Evolutionary conservation across 805 yeast species (phyloP).

Genomic region (Nakazawaea peltata): DNA sequence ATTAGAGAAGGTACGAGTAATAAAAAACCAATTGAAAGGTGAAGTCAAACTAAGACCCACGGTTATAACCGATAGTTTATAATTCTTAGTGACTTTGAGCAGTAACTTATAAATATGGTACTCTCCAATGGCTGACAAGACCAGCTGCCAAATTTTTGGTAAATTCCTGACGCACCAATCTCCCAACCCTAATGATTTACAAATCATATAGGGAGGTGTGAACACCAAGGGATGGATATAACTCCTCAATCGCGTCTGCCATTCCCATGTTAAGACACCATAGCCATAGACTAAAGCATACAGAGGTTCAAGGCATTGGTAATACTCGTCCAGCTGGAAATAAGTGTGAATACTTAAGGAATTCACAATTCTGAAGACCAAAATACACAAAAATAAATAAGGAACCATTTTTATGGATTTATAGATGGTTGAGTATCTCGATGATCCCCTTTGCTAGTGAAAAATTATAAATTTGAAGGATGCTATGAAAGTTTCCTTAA

Average conservation of each 20-base stretch:
- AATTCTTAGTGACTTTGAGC: constrained; percentile 20
- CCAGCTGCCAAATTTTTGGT: constrained; percentile 67
- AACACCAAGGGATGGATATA: constrained; percentile 75
- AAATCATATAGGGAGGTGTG: constrained; percentile 32
- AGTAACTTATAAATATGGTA: constrained; percentile 41
- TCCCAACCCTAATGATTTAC: constrained; percentile 23
- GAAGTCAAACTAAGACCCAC: constrained; percentile 48
- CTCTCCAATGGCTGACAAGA: constrained; percentile 69
- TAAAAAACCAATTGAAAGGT: constrained; percentile 75
- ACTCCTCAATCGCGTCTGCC: constrained; percentile 70
- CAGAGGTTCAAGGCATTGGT: constrained; percentile 92
- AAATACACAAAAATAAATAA: constrained; percentile 1
- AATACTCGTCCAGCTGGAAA: constrained; percentile 95
- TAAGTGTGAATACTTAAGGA: constrained; percentile 61
- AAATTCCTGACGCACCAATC: constrained; percentile 32
- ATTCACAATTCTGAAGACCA: constrained; percentile 28
- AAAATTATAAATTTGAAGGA: no score
- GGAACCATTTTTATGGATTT: no score
- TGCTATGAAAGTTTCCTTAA: no score
- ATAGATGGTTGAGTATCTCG: no score
- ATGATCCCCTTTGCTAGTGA: no score
- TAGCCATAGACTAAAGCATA: constrained; percentile 65
- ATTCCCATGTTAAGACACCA: constrained; percentile 93
- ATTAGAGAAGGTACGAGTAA: constrained; percentile 82
- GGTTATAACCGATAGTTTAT: constrained; percentile 30